Evolutionary conservation across 1,284 basidiomycete genomes (phyloP), one percentile per base, ranked within the genome.

Genomic region (Ganoderma lucidum): DNA sequence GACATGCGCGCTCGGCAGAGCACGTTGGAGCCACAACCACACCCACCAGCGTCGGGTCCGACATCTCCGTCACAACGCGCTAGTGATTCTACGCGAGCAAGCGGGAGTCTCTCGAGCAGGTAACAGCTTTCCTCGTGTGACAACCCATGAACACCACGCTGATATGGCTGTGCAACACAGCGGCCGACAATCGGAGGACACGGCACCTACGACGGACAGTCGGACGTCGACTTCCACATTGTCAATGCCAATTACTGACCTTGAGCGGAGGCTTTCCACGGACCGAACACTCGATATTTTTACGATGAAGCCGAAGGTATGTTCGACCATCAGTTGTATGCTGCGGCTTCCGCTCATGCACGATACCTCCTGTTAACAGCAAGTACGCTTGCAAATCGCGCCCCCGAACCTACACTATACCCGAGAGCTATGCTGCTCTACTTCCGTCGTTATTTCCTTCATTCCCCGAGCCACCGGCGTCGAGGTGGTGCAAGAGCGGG

Each of bases 231-330:
- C 83, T 15, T 80, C 83, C 32, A 84, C 85, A 0, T 78, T 88
- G 71, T 81, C 83, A 6, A 87, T 88, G 77, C 86, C 93, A 3
- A 81, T 95, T 45, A 80, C 87, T 30, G 93, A 96, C 75, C 87
- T 99, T 30, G 97, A 99, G 79, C 83, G 87, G 42, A 87, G 94
- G 39, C 86, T 99, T 56, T 88, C 92, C 65, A 92, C 95, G 0
- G 88, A 93, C 59, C 85, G 88, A 39, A 95, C 95, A 5, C 82
- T 98, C 42, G 97, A 99, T 80, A 92, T 99, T 60, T 99, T 99
- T 80, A 95, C 95, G 1, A 97, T 99, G 96, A 88, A 90, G 75
- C 93, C 94, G 4, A 97, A 97, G 88, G 96, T 95, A 75, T 69
- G 84, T 81, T 3, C 14, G n/a, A 15, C 15, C n/a, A n/a, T 30